Conservation (phyloP, 2,329 filamentous ascomycete genomes). For the Sporothrix pseudoabietina region DNA sequence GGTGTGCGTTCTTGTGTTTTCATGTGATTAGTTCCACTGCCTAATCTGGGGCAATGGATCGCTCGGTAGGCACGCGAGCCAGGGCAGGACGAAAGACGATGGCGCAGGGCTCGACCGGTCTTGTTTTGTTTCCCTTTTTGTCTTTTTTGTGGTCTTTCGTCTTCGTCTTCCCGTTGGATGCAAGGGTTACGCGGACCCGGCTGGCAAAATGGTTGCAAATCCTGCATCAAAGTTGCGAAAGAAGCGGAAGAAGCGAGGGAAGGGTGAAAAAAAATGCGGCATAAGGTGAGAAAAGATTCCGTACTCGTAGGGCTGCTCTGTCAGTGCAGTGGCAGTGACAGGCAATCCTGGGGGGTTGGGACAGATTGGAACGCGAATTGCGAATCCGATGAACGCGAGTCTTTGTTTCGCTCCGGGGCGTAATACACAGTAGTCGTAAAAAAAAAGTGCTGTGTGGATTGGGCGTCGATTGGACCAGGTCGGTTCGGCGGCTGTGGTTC, state of each 20-base stretch:
- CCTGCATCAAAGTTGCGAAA: neutral
- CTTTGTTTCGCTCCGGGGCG: neutral
- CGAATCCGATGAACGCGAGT: neutral
- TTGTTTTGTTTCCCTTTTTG: neutral
- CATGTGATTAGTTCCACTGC: neutral
- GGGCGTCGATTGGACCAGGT: neutral
- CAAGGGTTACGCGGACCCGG: neutral
- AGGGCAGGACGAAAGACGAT: neutral
- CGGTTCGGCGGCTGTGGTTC: conserved; percentile 6
- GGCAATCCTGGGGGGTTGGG: neutral
- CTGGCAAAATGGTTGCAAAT: neutral
- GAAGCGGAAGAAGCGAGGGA: neutral
- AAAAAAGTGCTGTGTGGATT: neutral
- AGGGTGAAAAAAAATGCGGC: neutral
- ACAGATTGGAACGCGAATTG: neutral
- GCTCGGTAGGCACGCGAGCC: neutral
- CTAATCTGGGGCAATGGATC: neutral
- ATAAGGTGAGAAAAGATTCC: neutral
- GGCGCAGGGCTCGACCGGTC: neutral
- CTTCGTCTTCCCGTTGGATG: neutral
- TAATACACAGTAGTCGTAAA: neutral
- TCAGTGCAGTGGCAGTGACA: conserved; percentile 11
- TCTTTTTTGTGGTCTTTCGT: neutral
- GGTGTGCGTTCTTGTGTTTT: neutral
- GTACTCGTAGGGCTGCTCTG: neutral